phyloP scores from a whole-genome alignment of 2,329 filamentous ascomycete species.

The Pseudohalonectria lignicola region DNA sequence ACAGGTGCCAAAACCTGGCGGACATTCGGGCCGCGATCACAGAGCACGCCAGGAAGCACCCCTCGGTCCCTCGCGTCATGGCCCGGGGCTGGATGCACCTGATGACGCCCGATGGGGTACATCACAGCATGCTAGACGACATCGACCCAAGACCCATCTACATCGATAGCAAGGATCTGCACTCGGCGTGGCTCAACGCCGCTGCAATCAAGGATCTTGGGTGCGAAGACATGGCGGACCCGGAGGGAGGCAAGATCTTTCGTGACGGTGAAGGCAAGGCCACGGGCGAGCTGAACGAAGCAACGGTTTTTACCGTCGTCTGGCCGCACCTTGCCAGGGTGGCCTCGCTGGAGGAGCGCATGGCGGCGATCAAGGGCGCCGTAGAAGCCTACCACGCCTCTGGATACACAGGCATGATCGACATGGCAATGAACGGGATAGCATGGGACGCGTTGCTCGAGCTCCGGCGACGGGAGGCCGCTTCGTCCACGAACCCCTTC shows the following conservation, averaged over 20 bases:
- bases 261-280: conserved; percentile 32
- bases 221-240: conserved; percentile 30
- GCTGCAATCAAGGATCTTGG: conserved; percentile 38
- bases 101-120: conserved; percentile 38
- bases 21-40: conserved; percentile 37
- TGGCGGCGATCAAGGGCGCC: conserved; percentile 30
- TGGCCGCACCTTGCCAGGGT: conserved; percentile 41
- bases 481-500: conserved; percentile 7
- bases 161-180: conserved; percentile 45
- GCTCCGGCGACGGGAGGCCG: conserved; percentile 19
- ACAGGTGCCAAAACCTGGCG: conserved; percentile 29
- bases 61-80: conserved; percentile 32
- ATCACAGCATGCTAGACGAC: conserved; percentile 39
- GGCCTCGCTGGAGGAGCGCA: conserved; percentile 34
- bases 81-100: conserved; percentile 45
- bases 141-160: conserved; percentile 36
- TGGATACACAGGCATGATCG: conserved; percentile 43
- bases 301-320: conserved; percentile 39
- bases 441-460: conserved; percentile 38
- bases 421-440: conserved; percentile 50
- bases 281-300: conserved; percentile 40
- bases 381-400: conserved; percentile 34
- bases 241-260: conserved; percentile 39
- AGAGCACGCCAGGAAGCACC: conserved; percentile 30
- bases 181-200: conserved; percentile 44